Conservation (phyloP, 2,329 filamentous ascomycete species). For the Cladobotryum mycophilum region DNA sequence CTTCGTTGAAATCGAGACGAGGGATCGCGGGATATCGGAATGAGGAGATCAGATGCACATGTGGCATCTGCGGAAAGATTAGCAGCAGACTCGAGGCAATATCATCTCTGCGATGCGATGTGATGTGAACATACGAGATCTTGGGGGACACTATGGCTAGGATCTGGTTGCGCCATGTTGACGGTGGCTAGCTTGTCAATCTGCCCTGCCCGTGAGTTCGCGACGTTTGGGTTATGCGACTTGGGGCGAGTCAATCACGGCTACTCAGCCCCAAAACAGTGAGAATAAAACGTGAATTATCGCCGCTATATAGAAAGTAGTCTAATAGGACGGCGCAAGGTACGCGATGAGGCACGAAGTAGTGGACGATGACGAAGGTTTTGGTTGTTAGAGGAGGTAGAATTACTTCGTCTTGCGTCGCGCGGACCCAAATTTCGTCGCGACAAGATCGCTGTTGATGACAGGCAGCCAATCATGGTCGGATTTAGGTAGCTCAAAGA, state of each 20-base stretch:
- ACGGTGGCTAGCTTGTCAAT: not conserved
- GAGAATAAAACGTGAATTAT: not conserved
- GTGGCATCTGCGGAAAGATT: conserved; percentile 56
- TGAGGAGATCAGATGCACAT: conserved; percentile 84
- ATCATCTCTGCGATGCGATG: not conserved
- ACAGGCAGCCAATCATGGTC: conserved; percentile 21
- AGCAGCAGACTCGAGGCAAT: conserved; percentile 12
- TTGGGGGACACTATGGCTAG: conserved; percentile 36
- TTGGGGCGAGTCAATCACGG: not conserved
- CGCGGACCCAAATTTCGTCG: conserved; percentile 33
- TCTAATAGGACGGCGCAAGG: not conserved
- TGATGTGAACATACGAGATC: conserved; percentile 31
- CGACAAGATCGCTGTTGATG: conserved; percentile 25
- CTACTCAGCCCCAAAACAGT: not conserved
- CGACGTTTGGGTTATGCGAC: conserved; percentile 9
- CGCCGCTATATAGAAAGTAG: not conserved
- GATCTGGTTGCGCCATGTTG: conserved; percentile 36
- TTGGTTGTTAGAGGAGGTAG: conserved; percentile 5
- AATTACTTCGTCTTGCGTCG: conserved; percentile 9
- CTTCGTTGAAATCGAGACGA: conserved; percentile 65
- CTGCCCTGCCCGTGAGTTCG: not conserved
- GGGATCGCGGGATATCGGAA: conserved; percentile 72
- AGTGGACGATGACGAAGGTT: conserved; percentile 1
- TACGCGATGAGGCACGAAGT: conserved; percentile 6
- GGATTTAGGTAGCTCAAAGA: not conserved